Evolutionary conservation across 495 filamentous ascomycete species (phyloP), one percentile per base, ranked within the genome.

Genomic region (Daldinia childiae): DNA sequence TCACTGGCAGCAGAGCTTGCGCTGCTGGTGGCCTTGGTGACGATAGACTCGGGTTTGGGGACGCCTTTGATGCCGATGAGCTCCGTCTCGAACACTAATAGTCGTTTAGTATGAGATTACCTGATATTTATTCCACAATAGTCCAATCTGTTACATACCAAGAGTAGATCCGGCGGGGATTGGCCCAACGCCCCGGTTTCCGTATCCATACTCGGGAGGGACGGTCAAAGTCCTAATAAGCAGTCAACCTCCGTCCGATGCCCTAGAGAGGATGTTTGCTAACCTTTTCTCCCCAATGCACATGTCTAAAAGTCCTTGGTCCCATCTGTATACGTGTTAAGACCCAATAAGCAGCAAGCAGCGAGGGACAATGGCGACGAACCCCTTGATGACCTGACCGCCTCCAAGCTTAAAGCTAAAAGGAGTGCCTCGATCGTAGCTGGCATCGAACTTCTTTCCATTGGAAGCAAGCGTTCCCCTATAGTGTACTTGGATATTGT

Each of bases 231-330:
- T 95, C 72, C 93, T 79, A 54, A 36, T 34, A 21, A 29, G 30
- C 39, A 38, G 61, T 73, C 52, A 73, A 66, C 56, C 17, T 66
- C 56, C 32, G 52, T 58, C 17, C 30, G 30, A 19, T 32, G 17
- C 17, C 58, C 52, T 9, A n/a, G 24, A 29, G 26, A 54, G 11
- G 12, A 11, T 19, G 15, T 29, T n/a, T 11, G 51, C 76, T 41
- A 58, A 75, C 76, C 83, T 88, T 87, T 94, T 95, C 85, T 99
- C 95, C 38, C 95, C 96, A 72, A 97, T 90, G 80, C 95, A 98
- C 95, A 99, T 98, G 73, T 93, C 93, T 62, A 96, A 74, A 34
- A 97, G 85, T 41, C 95, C 94, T 76, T 95, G 79, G 78, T 98
- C 95, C 95, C 95, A 98, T 77, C 86, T 88, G 50, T 36, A 64